Evolutionary conservation across 2,329 filamentous ascomycete genomes (phyloP), one percentile per base, ranked within the genome.

Genomic region (Trichoderma sp.): DNA sequence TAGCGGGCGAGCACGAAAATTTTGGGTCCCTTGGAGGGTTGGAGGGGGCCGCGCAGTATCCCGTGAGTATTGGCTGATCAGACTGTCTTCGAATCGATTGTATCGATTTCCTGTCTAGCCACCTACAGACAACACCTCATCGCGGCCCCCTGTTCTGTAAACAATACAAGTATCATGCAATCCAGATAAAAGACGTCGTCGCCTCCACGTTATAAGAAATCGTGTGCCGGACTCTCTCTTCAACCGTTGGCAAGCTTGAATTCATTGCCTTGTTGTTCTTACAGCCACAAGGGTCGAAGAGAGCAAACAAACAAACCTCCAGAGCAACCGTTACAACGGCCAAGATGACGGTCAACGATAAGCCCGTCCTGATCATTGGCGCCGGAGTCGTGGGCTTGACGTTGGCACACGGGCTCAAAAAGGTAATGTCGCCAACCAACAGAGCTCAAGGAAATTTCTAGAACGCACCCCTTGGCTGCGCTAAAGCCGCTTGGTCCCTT

Each of bases 301-400:
- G 4, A 59, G n/a, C 55, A 40, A 19, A n/a, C 7, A 43, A 27
- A 37, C 7, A 31, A n/a, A 47, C 16, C 4, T 33, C 24, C 7
- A 37, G 2, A 27, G 49, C n/a, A 43, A 27, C 11, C 29, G 2
- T 37, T 33, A 3, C 19, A 11, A 14, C 58, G 16, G 52, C 5
- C 53, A 53, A 27, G n/a, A 69, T 71, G 69, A 31, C 35, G 13
- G 55, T 10, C 59, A 69, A 8, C 43, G 35, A 69, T 27, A 72
- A 76, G 58, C 77, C 76, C 29, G 76, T 81, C 40, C 69, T 81
- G 56, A 80, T 81, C 65, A 76, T 77, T 35, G 80, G 80, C 29
- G 79, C 78, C 6, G 80, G 80, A 47, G 76, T 81, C 43, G 77
- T 80, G 11, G 80, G 80, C 19, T 72, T 81, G 53, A 74, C 76